These are phyloP conservation scores for Orychophragmus violaceus DNA, from an alignment of 345 rosid species.

Conservation along the genomic window DNA sequence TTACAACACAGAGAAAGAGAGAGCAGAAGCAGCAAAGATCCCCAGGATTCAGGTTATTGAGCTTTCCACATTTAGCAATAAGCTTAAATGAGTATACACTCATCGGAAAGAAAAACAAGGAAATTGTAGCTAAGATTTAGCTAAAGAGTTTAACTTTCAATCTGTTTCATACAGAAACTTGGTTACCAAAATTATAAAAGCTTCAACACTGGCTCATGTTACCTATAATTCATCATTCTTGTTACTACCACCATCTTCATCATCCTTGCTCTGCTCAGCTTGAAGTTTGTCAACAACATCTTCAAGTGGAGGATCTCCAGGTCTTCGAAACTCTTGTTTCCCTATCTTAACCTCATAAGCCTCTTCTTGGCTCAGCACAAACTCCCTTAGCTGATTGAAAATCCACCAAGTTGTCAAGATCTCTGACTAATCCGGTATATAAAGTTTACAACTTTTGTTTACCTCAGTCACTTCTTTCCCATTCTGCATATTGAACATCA, in stretches of 20 bases:
- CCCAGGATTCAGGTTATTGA: constrained; percentile 65
- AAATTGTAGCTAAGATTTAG: constrained; percentile 7
- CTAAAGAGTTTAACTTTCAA: neutral
- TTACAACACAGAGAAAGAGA: constrained; percentile 47
- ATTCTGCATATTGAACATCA: constrained; percentile 72
- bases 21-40: constrained; percentile 69
- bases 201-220: neutral
- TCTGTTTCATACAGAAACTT: neutral
- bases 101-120: neutral
- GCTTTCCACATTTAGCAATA: constrained; percentile 71
- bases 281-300: constrained; percentile 42
- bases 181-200: neutral
- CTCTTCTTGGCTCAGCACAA: constrained; percentile 60
- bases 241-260: neutral
- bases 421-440: neutral
- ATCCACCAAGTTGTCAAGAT: neutral
- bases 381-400: constrained; percentile 65
- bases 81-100: constrained; percentile 46
- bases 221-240: constrained; percentile 40
- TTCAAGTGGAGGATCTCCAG: constrained; percentile 86
- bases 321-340: constrained; percentile 60
- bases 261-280: constrained; percentile 20
- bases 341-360: constrained; percentile 86
- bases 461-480: constrained; percentile 66
- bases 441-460: neutral